These are phyloP conservation scores for Chlamydomonas sphaeroides DNA, from an alignment of 139 green algal genomes.

Conservation along the genomic window DNA sequence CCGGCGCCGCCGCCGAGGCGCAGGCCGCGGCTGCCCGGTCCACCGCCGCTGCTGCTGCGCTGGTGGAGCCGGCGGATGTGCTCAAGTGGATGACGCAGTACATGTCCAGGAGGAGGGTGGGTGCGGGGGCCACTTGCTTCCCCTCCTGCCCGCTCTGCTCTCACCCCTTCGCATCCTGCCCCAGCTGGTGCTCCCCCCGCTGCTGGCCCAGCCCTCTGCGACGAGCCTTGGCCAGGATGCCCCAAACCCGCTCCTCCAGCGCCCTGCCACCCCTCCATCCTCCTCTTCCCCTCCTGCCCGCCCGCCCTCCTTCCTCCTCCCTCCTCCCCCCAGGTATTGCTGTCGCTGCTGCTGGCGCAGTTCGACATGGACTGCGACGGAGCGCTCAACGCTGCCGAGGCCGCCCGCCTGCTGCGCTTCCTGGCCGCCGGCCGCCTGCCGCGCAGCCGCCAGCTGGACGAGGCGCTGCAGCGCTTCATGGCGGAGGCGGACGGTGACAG, in stretches of 20 bases:
- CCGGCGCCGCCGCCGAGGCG: too few relatives aligned
- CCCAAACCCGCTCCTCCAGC: too few relatives aligned
- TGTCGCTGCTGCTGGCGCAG: slow-evolving; percentile 27
- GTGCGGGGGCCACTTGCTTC: too few relatives aligned
- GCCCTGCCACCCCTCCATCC: too few relatives aligned
- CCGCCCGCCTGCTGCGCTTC: slow-evolving; percentile 29
- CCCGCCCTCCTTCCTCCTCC: too few relatives aligned
- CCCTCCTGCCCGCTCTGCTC: too few relatives aligned
- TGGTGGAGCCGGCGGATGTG: slow-evolving; percentile 14
- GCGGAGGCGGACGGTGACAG: slow-evolving; percentile 27
- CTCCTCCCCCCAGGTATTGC: slow-evolving; percentile 4
- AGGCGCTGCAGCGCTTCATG: slow-evolving; percentile 25
- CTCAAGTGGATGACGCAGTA: slow-evolving; percentile 33
- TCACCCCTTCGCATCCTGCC: too few relatives aligned
- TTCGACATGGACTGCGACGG: slow-evolving; percentile 46
- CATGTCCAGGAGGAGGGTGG: slow-evolving; percentile 32
- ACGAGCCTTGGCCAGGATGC: too few relatives aligned
- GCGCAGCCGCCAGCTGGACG: background rate
- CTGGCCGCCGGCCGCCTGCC: background rate
- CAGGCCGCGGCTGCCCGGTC: too few relatives aligned
- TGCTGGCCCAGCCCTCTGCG: too few relatives aligned
- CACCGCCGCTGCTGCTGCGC: too few relatives aligned
- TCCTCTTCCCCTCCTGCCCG: background rate
- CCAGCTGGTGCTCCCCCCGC: too few relatives aligned
- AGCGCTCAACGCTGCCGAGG: slow-evolving; percentile 14